Base-by-base conservation (phyloP, 345 rosid species). In the Sisymbrium irio region DNA sequence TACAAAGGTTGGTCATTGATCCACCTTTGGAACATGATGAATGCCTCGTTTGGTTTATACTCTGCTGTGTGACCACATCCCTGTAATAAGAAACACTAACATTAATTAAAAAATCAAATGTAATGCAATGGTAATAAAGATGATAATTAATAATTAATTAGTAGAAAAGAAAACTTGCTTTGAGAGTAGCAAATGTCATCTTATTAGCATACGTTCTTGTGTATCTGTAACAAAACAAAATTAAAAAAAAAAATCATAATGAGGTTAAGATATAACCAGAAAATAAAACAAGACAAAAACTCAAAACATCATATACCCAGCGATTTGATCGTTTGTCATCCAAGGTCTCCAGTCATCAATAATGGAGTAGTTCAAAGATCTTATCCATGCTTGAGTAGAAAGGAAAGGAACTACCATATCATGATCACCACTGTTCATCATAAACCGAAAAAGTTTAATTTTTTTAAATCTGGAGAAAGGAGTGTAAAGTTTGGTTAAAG, bases 141-240 rank as follows among this genome's bases (percentile, higher is more conserved):
- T 9, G 2, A n/a, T n/a, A n/a, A 22, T 22, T 22, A 22, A 3
- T 5, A n/a, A n/a, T 42, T 11, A 42, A 42, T 32, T 32, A 32
- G 7, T 32, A 3, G 18, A 47, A 17, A 45, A 40, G 42, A 30
- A 49, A 22, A 19, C 79, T 67, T 67, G 60, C 97, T 85, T 85
- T 91, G 1, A 87, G 53, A 5, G 92, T 91, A 17, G 88, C 89
- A 62, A 76, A 91, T 49, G 92, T 82, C 72, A 68, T 68, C 8
- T 55, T 68, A 40, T 68, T 68, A 12, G 72, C 30, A 68, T 55
- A 68, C 0, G 88, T 81, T 68, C 97, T 86, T 0, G 87, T 85
- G 65, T 84, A 88, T 46, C 96, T 69, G 65, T 58, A 13, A 44
- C 25, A 19, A 19, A 22, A 22, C 2, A 22, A 22, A 22, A 22